phyloP scores from a whole-genome alignment of 2,329 filamentous ascomycete genomes.

The Pseudofabraea citricarpa region DNA sequence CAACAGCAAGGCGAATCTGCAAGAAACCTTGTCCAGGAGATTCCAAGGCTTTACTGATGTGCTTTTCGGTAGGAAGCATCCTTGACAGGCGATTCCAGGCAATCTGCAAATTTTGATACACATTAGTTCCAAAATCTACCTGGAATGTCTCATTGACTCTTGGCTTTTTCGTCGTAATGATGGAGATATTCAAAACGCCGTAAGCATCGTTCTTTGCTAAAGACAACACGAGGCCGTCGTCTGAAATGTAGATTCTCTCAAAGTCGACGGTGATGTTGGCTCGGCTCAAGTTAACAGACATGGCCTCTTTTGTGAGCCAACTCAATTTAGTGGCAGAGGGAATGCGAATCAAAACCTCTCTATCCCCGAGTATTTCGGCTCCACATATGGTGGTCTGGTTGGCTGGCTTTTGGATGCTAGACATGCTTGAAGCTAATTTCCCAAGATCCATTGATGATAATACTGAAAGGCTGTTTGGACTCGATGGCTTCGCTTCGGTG shows the following conservation, averaged over 20 bases:
- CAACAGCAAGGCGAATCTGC: conserved; percentile 13
- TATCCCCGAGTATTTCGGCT: conserved; percentile 39
- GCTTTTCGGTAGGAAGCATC: conserved; percentile 10
- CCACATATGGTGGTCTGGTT: conserved; percentile 35
- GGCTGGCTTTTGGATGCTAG: conserved; percentile 10
- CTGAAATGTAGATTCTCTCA: conserved; percentile 31
- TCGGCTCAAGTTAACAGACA: conserved; percentile 50
- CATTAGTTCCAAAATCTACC: conserved; percentile 47
- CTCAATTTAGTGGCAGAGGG: conserved; percentile 43
- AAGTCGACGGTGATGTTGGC: conserved; percentile 42
- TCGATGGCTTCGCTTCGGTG: conserved; percentile 28
- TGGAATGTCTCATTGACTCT: conserved; percentile 57
- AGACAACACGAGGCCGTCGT: conserved; percentile 32
- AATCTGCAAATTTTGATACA: conserved; percentile 19
- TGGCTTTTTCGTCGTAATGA: conserved; percentile 54
- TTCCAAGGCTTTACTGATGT: conserved; percentile 10
- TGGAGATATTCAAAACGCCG: conserved; percentile 52
- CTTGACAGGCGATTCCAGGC: conserved; percentile 19
- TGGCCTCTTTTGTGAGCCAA: conserved; percentile 53
- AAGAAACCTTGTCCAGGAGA: conserved; percentile 12
- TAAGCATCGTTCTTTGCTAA: conserved; percentile 50
- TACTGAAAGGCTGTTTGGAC: conserved; percentile 32
- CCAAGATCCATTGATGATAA: conserved; percentile 34
- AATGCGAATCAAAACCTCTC: conserved; percentile 50
- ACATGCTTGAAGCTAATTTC: conserved; percentile 15